These are phyloP conservation scores for Lyophyllum shimeji DNA, from an alignment of 768 basidiomycete species.

Conservation along the genomic window DNA sequence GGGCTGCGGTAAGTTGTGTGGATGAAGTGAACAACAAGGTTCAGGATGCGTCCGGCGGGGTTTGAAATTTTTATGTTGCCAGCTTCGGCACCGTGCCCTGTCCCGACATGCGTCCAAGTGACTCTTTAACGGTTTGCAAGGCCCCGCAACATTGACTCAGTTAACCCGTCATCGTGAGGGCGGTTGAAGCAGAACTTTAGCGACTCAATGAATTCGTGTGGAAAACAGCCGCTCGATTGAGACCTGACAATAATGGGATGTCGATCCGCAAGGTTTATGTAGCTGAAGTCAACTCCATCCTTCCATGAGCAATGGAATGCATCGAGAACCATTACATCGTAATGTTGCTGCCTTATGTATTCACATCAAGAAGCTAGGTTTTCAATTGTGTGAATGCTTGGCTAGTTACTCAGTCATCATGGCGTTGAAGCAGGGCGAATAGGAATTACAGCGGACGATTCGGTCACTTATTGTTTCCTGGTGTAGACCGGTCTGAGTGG, in stretches of 20 bases:
- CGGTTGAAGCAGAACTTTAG: too few species aligned
- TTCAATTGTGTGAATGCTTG: conserved; percentile 2
- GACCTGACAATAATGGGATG: too few species aligned
- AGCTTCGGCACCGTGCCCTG: conserved; percentile 27
- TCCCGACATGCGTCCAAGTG: too few species aligned
- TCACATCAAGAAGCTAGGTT: neutral
- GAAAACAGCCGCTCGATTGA: too few species aligned
- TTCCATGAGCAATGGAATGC: neutral
- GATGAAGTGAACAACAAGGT: conserved; percentile 37
- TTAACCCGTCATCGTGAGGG: too few species aligned
- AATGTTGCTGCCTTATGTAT: neutral
- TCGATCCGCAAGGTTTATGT: too few species aligned
- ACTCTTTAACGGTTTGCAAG: too few species aligned
- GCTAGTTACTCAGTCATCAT: neutral
- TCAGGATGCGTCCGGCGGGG: conserved; percentile 30
- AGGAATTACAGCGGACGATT: conserved; percentile 1
- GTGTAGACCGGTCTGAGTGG: conserved; percentile 4
- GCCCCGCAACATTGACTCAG: too few species aligned
- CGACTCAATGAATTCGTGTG: too few species aligned
- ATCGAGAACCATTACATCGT: neutral
- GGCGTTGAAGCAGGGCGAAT: neutral
- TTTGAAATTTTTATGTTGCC: conserved; percentile 27
- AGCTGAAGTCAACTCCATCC: too few species aligned
- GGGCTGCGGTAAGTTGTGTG: conserved; percentile 37
- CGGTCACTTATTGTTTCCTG: conserved; percentile 1